These are phyloP conservation scores for Aphanomyces cochlioides DNA, from an alignment of 352 stramenopile genomes.

Conservation along the genomic window DNA sequence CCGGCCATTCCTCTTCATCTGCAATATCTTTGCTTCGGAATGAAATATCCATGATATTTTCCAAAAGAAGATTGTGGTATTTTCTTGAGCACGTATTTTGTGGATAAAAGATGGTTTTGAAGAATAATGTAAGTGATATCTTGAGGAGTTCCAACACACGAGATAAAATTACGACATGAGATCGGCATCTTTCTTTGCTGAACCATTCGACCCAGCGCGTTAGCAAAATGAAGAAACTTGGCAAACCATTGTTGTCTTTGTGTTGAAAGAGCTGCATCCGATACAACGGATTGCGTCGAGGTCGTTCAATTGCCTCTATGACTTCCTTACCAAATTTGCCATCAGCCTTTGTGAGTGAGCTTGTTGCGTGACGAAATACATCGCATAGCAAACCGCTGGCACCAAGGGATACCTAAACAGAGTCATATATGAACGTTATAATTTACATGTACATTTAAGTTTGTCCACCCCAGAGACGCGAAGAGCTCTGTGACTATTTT, in stretches of 20 bases:
- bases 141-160: conserved; percentile 5
- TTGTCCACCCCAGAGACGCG: conserved; percentile 12
- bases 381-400: conserved; percentile 1
- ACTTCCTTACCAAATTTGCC: neutral
- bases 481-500: conserved; percentile 24
- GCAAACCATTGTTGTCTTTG: conserved; percentile 8
- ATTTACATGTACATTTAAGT: neutral
- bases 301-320: neutral
- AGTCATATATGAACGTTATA: neutral
- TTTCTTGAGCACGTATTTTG: neutral
- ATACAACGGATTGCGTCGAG: conserved; percentile 11
- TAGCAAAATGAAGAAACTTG: conserved; percentile 21
- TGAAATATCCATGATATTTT: neutral
- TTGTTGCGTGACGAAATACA: conserved; percentile 13
- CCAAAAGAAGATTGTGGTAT: conserved; percentile 7
- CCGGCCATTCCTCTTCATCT: neutral
- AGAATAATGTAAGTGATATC: conserved; percentile 16
- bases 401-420: conserved; percentile 1
- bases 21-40: neutral
- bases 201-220: conserved; percentile 13
- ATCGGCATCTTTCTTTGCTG: neutral
- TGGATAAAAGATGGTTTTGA: conserved; percentile 18
- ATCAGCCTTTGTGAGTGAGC: neutral
- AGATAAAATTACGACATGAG: neutral
- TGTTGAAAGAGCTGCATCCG: conserved; percentile 24